These are phyloP conservation scores for Sapria himalayana DNA, from an alignment of 345 rosid species.

Conservation along the genomic window DNA sequence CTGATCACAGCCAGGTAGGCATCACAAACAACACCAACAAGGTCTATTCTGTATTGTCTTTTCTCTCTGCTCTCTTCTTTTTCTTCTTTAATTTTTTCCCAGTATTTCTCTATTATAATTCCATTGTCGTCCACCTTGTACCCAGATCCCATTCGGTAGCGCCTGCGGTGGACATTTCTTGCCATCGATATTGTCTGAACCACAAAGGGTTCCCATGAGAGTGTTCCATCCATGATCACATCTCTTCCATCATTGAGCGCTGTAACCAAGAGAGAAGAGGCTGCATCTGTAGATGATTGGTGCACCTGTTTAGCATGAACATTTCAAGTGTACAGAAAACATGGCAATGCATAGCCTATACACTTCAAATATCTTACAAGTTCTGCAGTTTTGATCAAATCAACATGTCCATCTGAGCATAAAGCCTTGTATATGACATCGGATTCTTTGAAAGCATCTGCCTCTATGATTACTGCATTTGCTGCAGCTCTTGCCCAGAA, in stretches of 20 bases:
- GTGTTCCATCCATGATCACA: slow-evolving; percentile 90
- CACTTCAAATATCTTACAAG: slow-evolving; percentile 21
- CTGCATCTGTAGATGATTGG: slow-evolving; percentile 90
- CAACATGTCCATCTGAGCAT: slow-evolving; percentile 68
- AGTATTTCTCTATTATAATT: slow-evolving; percentile 47
- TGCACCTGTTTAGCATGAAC: slow-evolving; percentile 39
- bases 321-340: background rate
- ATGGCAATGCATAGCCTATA: background rate
- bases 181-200: slow-evolving; percentile 84
- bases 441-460: slow-evolving; percentile 87
- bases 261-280: slow-evolving; percentile 77
- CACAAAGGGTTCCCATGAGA: slow-evolving; percentile 81
- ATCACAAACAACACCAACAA: slow-evolving; percentile 88
- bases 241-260: slow-evolving; percentile 85
- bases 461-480: slow-evolving; percentile 75
- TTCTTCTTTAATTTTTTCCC: slow-evolving; percentile 51
- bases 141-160: slow-evolving; percentile 79
- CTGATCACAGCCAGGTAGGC: slow-evolving; percentile 80
- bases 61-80: slow-evolving; percentile 34
- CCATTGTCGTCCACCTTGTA: slow-evolving; percentile 48
- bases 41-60: slow-evolving; percentile 78
- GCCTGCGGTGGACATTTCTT: slow-evolving; percentile 55
- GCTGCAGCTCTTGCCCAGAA: slow-evolving; percentile 67
- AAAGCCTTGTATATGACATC: slow-evolving; percentile 85
- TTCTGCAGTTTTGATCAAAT: slow-evolving; percentile 81